Percentiles rank a stretch among this genome's conserved stretches.
phyloP scores from a whole-genome alignment of 306 rosid genomes.

The Casuarina equisetifolia region DNA sequence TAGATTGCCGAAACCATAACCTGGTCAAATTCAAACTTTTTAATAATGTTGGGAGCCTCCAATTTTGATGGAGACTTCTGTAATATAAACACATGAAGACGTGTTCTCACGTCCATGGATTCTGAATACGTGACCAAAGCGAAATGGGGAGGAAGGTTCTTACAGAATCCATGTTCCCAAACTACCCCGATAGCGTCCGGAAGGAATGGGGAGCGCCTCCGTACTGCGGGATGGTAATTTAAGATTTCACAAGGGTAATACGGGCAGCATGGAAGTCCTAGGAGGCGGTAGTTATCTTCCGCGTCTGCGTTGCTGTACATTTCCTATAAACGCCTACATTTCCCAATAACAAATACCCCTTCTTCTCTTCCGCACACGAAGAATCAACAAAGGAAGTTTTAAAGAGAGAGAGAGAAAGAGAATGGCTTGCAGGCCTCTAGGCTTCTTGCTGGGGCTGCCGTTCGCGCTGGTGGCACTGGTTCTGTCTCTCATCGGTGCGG shows the following conservation, averaged over 20 bases:
- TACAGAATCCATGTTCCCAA: neutral
- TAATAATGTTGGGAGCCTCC: too few species aligned
- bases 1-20: too few species aligned
- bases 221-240: neutral
- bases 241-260: neutral
- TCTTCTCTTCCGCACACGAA: neutral
- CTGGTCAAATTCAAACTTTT: too few species aligned
- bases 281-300: neutral
- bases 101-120: neutral
- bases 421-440: slow-evolving; percentile 66
- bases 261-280: neutral
- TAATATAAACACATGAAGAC: too few species aligned
- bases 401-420: slow-evolving; percentile 42
- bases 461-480: slow-evolving; percentile 67
- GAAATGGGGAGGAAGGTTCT: neutral
- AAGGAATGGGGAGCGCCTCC: neutral
- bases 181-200: neutral
- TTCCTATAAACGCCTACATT: neutral
- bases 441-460: slow-evolving; percentile 78
- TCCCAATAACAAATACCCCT: neutral
- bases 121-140: neutral
- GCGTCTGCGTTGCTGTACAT: neutral
- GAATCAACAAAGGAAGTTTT: neutral
- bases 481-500: slow-evolving; percentile 63
- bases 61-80: too few species aligned